phyloP scores from a whole-genome alignment of 257 asterid genomes.

The Buddleja alternifolia region DNA sequence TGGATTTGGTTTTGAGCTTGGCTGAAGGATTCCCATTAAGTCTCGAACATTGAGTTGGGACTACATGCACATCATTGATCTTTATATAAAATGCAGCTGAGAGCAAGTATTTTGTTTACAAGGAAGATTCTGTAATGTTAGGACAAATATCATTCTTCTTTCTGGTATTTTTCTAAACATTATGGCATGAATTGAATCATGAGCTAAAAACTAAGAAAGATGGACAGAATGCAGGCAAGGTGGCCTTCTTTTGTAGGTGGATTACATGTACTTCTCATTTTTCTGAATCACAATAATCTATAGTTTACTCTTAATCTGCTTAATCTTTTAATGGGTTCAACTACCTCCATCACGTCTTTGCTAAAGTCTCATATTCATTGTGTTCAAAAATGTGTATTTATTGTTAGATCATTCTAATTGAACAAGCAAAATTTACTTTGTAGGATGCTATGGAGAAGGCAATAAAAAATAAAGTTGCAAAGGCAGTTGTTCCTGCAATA shows the following conservation, averaged over 20 bases:
- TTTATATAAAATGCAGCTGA: slow-evolving; percentile 9
- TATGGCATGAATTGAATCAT: background rate
- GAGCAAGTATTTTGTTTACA: slow-evolving; percentile 17
- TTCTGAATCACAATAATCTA: background rate
- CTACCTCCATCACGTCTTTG: background rate
- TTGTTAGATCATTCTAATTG: slow-evolving; percentile 13
- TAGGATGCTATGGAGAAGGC: slow-evolving; percentile 99
- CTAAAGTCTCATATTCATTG: slow-evolving; percentile 14
- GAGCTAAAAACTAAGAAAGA: background rate
- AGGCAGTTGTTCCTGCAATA: slow-evolving; percentile 98
- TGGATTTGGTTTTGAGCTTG: slow-evolving; percentile 12
- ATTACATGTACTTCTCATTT: slow-evolving; percentile 9
- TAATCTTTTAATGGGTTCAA: background rate
- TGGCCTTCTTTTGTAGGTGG: slow-evolving; percentile 16
- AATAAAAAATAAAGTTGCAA: slow-evolving; percentile 93
- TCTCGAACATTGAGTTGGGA: slow-evolving; percentile 8
- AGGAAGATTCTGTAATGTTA: slow-evolving; percentile 9
- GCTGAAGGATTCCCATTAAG: background rate
- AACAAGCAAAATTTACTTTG: slow-evolving; percentile 27
- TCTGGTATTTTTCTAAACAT: slow-evolving; percentile 1
- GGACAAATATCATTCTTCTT: background rate
- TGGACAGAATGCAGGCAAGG: slow-evolving; percentile 5
- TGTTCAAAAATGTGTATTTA: slow-evolving; percentile 11
- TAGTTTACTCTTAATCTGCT: slow-evolving; percentile 1
- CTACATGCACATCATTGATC: slow-evolving; percentile 9